Evolutionary conservation across 768 basidiomycete genomes (phyloP).

Genomic region (Coprinopsis sp.): DNA sequence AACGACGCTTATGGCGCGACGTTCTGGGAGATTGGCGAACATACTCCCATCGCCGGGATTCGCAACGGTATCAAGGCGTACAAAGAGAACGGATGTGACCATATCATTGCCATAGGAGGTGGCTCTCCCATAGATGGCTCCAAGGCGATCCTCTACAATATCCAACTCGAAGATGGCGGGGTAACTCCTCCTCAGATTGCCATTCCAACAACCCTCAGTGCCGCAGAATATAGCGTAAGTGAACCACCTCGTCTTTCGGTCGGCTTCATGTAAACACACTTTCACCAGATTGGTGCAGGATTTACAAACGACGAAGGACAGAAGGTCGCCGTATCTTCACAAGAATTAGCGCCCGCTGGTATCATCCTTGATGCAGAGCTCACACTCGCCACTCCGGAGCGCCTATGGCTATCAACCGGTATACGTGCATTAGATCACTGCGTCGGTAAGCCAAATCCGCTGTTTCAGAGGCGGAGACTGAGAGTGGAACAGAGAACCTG

Average conservation of each 20-base stretch:
- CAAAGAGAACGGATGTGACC: slow-evolving; percentile 54
- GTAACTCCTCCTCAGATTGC: slow-evolving; percentile 62
- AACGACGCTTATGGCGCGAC: slow-evolving; percentile 59
- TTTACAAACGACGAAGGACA: slow-evolving; percentile 65
- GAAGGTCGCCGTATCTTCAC: slow-evolving; percentile 56
- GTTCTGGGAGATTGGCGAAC: slow-evolving; percentile 71
- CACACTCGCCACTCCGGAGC: slow-evolving; percentile 66
- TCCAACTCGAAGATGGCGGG: slow-evolving; percentile 53
- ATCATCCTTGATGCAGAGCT: slow-evolving; percentile 77
- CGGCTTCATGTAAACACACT: not conserved
- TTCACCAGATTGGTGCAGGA: slow-evolving; percentile 55
- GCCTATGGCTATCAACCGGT: slow-evolving; percentile 78
- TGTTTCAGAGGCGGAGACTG: not conserved
- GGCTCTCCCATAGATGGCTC: slow-evolving; percentile 78
- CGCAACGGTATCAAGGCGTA: slow-evolving; percentile 50
- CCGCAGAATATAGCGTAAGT: slow-evolving; percentile 67
- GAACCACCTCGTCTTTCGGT: not conserved
- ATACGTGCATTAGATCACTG: slow-evolving; percentile 77
- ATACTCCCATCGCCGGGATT: slow-evolving; percentile 66
- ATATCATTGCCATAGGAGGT: slow-evolving; percentile 72
- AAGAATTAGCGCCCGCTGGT: slow-evolving; percentile 60
- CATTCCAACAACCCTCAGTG: slow-evolving; percentile 78
- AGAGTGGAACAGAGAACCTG: slow-evolving; percentile 44
- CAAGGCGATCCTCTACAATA: slow-evolving; percentile 64
- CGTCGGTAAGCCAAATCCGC: slow-evolving; percentile 45